A percentile compares a stretch with the other conserved stretches of the same genome.
These are phyloP conservation scores for Globisporangium spiculum DNA, from an alignment of 352 stramenopile species.

Conservation along the genomic window DNA sequence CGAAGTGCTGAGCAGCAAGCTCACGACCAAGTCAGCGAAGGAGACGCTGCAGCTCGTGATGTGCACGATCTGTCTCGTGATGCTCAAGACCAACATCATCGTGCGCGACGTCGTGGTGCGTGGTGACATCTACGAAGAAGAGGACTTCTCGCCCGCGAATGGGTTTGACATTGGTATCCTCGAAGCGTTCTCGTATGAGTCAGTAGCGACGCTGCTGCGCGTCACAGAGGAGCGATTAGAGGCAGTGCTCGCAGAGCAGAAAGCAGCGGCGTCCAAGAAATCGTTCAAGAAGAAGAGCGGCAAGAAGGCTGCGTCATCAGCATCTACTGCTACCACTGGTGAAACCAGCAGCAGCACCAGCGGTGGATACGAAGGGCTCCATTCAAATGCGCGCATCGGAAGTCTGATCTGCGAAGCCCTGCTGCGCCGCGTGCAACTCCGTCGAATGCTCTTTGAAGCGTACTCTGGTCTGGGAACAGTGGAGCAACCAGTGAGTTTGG, in stretches of 20 bases:
- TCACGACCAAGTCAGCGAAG: slow-evolving; percentile 27
- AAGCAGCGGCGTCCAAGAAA: slow-evolving; percentile 37
- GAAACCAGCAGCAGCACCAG: slow-evolving; percentile 4
- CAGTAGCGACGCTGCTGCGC: slow-evolving; percentile 37
- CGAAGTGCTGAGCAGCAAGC: slow-evolving; percentile 27
- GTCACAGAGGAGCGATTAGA: slow-evolving; percentile 50
- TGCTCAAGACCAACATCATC: slow-evolving; percentile 75
- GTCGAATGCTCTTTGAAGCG: slow-evolving; percentile 41
- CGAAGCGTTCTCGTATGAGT: slow-evolving; percentile 34
- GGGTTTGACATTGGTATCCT: slow-evolving; percentile 59
- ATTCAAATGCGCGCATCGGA: slow-evolving; percentile 50
- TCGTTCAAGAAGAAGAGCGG: slow-evolving; percentile 66
- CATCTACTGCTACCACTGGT: neutral
- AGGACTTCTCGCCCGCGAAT: slow-evolving; percentile 89
- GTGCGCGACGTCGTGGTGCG: slow-evolving; percentile 84
- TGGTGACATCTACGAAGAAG: slow-evolving; percentile 96
- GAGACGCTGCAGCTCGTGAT: slow-evolving; percentile 77
- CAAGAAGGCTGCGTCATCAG: slow-evolving; percentile 26
- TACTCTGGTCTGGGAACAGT: slow-evolving; percentile 47
- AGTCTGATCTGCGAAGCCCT: slow-evolving; percentile 58
- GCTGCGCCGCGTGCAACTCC: slow-evolving; percentile 54
- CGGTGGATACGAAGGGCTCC: slow-evolving; percentile 35
- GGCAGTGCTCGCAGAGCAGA: slow-evolving; percentile 37
- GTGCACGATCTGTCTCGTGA: slow-evolving; percentile 54
- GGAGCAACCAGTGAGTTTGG: slow-evolving; percentile 39